Conservation (phyloP, 192 early-diverging fungal species). For the Thamnidium elegans region DNA sequence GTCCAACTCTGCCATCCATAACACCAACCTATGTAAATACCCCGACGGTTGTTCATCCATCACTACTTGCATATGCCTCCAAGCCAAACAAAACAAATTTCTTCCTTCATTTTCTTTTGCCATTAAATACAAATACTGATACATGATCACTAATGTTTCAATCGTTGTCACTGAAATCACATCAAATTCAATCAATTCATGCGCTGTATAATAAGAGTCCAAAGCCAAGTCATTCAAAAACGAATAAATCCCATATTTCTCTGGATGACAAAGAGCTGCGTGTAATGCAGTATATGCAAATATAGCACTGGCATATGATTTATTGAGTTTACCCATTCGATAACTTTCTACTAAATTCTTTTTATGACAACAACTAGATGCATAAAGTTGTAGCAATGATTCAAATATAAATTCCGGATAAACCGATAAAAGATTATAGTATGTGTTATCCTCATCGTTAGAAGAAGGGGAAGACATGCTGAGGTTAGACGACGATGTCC, state of each 20-base stretch:
- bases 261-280: slow-evolving; percentile 21
- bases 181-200: slow-evolving; percentile 30
- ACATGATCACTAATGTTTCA: slow-evolving; percentile 25
- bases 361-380: background rate
- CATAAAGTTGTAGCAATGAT: background rate
- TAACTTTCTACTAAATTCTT: background rate
- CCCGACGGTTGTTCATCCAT: background rate
- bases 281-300: slow-evolving; percentile 27
- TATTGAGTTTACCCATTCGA: background rate
- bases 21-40: background rate
- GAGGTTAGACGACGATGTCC: too few relatives aligned
- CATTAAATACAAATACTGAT: slow-evolving; percentile 11
- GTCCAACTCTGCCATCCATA: background rate
- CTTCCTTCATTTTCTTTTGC: background rate
- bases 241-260: slow-evolving; percentile 12
- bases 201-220: slow-evolving; percentile 16
- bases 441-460: too few relatives aligned
- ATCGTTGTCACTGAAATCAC: slow-evolving; percentile 11
- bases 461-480: too few relatives aligned
- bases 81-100: slow-evolving; percentile 12
- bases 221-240: background rate
- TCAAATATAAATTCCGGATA: slow-evolving; percentile 13
- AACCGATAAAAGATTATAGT: background rate
- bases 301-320: slow-evolving; percentile 19
- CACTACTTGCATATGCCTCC: background rate